Percentiles rank a stretch among this genome's conserved stretches.
phyloP scores from a whole-genome alignment of 2,329 filamentous ascomycete genomes.

The Xylariaceae sp. region DNA sequence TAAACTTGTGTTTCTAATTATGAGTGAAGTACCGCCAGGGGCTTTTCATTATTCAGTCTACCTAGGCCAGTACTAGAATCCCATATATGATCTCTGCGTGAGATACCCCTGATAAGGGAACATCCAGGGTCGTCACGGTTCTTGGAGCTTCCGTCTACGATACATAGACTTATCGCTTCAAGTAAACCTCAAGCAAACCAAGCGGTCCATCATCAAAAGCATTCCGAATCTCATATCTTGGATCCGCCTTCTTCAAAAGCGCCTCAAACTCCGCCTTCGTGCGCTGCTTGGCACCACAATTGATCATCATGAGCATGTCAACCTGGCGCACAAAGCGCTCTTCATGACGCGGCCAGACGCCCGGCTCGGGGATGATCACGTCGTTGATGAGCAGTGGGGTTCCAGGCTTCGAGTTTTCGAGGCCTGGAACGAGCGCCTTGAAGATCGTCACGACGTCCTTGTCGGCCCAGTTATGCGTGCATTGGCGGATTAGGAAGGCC shows the following conservation, averaged over 20 bases:
- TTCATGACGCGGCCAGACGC: background rate
- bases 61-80: too few species aligned
- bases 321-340: conserved; percentile 3
- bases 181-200: conserved; percentile 8
- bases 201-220: background rate
- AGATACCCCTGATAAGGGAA: background rate
- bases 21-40: too few species aligned
- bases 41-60: too few species aligned
- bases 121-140: background rate
- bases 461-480: conserved; percentile 18
- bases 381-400: conserved; percentile 15
- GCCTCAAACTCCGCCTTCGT: conserved; percentile 6
- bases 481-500: conserved; percentile 26
- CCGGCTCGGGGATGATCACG: conserved; percentile 1
- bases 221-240: conserved; percentile 5
- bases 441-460: conserved; percentile 12
- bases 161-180: background rate
- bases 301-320: conserved; percentile 9
- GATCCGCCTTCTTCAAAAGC: conserved; percentile 10
- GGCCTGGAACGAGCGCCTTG: conserved; percentile 3
- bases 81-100: background rate
- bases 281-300: conserved; percentile 6
- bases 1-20: too few species aligned
- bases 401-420: conserved; percentile 3
- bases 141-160: background rate